Base-by-base conservation (phyloP, 345 rosid genomes). In the Gossypium sturtianum region DNA sequence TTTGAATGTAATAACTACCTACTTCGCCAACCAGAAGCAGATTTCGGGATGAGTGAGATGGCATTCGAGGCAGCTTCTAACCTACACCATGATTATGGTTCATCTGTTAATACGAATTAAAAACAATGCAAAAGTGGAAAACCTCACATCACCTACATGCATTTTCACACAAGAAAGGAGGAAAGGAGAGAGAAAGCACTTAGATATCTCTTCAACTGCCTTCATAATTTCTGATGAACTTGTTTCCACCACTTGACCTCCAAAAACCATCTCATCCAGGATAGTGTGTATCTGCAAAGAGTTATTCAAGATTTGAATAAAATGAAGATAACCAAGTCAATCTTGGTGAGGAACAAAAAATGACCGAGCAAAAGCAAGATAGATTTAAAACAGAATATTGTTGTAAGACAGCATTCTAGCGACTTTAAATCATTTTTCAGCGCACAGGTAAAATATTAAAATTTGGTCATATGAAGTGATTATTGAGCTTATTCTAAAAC, bases 161-260 rank as follows among this genome's bases (percentile, higher is more conserved):
- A 34, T 34, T 34, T 34, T 34, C 23, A 49, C 16, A 70, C 19
- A 61, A 7, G 9, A 7, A 13, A 0, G 34, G 12, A 61, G 16
- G 65, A 27, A 19, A 72, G 79, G 80, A 73, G 72, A 77, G 80
- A 66, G 81, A 57, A 20, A 19, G 71, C 75, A 93, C 99, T 80
- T 93, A 8, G 97, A 89, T 83, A 95, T 93, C 78, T 95, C 94
- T 85, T 93, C 94, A 38, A 90, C 88, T 66, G 90, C 93, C 77
- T 81, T 95, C 75, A 89, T 82, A 72, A 95, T 85, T 82, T 95
- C 98, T 6, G 85, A 48, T 23, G 97, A 91, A 80, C 87, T 93
- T 79, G 98, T 93, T 84, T 95, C 99, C 41, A 93, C 81, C 75
- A 93, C 98, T 69, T 95, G 97, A 52, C 98, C 99, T 79, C 97